These are phyloP conservation scores for Chaetomiaceae sp. DNA, from an alignment of 2,329 filamentous ascomycete species.

Conservation along the genomic window DNA sequence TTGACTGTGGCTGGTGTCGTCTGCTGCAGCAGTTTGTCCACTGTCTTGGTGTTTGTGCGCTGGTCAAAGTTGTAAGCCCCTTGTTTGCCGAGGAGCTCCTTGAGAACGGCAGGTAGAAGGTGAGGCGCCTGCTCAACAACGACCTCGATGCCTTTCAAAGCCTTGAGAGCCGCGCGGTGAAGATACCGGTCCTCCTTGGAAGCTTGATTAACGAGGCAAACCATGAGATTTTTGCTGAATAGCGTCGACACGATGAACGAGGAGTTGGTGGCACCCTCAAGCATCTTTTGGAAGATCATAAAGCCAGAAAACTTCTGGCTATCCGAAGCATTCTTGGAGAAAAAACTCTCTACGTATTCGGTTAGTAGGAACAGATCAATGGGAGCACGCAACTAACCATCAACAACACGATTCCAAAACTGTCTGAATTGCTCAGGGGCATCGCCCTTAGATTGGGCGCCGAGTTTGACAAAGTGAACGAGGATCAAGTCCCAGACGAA, in stretches of 20 bases:
- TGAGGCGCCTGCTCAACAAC: slow-evolving; percentile 58
- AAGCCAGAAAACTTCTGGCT: slow-evolving; percentile 92
- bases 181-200: slow-evolving; percentile 73
- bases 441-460: slow-evolving; percentile 30
- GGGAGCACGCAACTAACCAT: slow-evolving; percentile 56
- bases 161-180: slow-evolving; percentile 71
- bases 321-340: slow-evolving; percentile 74
- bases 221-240: slow-evolving; percentile 80
- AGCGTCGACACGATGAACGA: slow-evolving; percentile 51
- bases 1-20: slow-evolving; percentile 55
- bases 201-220: slow-evolving; percentile 77
- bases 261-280: slow-evolving; percentile 51
- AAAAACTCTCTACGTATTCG: slow-evolving; percentile 64
- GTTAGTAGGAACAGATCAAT: slow-evolving; percentile 20
- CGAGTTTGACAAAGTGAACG: slow-evolving; percentile 42
- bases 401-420: slow-evolving; percentile 84
- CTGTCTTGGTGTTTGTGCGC: slow-evolving; percentile 76
- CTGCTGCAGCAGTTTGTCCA: slow-evolving; percentile 67
- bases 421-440: slow-evolving; percentile 56
- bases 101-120: slow-evolving; percentile 57
- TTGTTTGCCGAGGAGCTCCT: slow-evolving; percentile 63
- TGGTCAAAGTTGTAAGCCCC: slow-evolving; percentile 80
- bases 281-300: slow-evolving; percentile 74
- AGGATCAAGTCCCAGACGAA: slow-evolving; percentile 85
- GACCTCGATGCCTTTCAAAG: slow-evolving; percentile 65